A percentile compares a stretch with the other conserved stretches of the same genome.
Evolutionary conservation across 1,284 basidiomycete genomes (phyloP).

Genomic region (Earliella scabrosa): DNA sequence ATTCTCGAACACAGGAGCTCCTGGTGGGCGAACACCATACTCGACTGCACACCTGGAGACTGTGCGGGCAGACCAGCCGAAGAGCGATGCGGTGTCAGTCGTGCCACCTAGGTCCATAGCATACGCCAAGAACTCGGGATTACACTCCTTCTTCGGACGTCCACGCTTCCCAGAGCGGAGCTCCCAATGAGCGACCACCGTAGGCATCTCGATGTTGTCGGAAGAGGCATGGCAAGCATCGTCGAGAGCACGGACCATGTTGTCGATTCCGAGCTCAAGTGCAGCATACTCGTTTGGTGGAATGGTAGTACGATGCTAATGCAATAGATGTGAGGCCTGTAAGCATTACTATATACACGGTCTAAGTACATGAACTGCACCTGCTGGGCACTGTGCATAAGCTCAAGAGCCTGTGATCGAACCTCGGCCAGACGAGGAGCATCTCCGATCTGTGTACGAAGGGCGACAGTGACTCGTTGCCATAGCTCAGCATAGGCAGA

Average conservation of each 20-base stretch:
- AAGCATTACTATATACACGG: too few species aligned
- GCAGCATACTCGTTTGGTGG: conserved; percentile 20
- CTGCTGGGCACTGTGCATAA: background rate
- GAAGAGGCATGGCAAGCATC: conserved; percentile 23
- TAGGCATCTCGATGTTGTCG: conserved; percentile 25
- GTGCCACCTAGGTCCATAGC: conserved; percentile 33
- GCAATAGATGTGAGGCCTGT: too few species aligned
- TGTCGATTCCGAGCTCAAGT: conserved; percentile 17
- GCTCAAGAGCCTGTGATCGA: background rate
- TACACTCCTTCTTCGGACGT: conserved; percentile 35
- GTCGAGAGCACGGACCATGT: conserved; percentile 30
- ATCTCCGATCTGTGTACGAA: background rate
- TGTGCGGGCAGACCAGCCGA: conserved; percentile 30
- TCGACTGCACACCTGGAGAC: conserved; percentile 37
- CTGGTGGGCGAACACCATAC: conserved; percentile 33
- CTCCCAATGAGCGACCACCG: conserved; percentile 14
- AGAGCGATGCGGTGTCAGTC: conserved; percentile 25
- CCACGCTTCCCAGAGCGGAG: conserved; percentile 28
- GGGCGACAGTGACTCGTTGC: background rate
- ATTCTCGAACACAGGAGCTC: conserved; percentile 29
- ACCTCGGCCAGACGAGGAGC: background rate
- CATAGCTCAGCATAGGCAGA: background rate
- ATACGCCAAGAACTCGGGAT: conserved; percentile 29
- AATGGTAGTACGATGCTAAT: background rate
- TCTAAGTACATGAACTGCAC: background rate